phyloP scores from a whole-genome alignment of 129 eudicot genomes.

The Gnaphalium uliginosum region DNA sequence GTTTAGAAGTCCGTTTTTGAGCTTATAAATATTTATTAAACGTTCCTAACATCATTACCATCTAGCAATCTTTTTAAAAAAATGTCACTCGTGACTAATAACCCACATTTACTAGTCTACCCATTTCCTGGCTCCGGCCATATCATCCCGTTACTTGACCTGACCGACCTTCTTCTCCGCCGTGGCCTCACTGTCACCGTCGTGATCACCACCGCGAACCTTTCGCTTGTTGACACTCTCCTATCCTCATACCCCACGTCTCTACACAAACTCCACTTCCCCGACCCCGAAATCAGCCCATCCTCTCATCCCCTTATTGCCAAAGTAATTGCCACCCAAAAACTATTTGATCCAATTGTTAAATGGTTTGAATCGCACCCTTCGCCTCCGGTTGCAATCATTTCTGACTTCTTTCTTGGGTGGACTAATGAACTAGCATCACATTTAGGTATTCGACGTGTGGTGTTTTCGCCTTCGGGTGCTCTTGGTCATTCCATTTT shows the following conservation, averaged over 20 bases:
- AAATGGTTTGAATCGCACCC: constrained; percentile 30
- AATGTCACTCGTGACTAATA: constrained; percentile 21
- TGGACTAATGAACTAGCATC: constrained; percentile 42
- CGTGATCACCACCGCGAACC: constrained; percentile 54
- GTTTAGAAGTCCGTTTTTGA: not conserved
- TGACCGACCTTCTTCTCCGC: constrained; percentile 55
- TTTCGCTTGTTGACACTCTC: constrained; percentile 49
- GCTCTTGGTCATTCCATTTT: constrained; percentile 22
- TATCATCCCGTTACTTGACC: constrained; percentile 65
- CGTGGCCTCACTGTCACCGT: constrained; percentile 62
- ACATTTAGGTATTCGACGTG: constrained; percentile 30
- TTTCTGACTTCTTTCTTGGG: constrained; percentile 45
- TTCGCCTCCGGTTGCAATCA: constrained; percentile 26
- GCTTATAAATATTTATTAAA: not conserved
- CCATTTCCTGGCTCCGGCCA: constrained; percentile 78
- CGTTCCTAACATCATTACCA: not conserved
- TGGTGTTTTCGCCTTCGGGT: constrained; percentile 40
- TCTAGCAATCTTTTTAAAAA: not conserved
- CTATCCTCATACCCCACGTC: constrained; percentile 49
- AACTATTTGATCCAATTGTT: constrained; percentile 24
- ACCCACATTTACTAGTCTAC: constrained; percentile 60
- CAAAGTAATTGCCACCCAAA: constrained; percentile 3
- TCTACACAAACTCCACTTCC: constrained; percentile 38
- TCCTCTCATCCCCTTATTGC: constrained; percentile 35
- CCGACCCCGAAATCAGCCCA: constrained; percentile 47